Base-by-base conservation (phyloP, 495 filamentous ascomycete genomes). In the Symbiotaphrina buchneri region DNA sequence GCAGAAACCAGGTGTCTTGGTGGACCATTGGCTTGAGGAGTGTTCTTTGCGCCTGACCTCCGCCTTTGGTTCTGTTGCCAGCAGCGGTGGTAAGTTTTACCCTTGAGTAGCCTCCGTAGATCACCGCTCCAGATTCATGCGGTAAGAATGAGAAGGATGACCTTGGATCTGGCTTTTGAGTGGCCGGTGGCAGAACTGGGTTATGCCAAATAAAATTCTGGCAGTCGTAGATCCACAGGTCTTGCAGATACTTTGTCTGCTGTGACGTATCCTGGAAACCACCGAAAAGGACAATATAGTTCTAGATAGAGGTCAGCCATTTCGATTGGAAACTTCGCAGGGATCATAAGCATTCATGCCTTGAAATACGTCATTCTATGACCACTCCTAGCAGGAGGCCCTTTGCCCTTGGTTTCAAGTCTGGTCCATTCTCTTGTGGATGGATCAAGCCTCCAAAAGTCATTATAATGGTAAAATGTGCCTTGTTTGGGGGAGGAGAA, bases 381-480 rank as follows among this genome's bases (percentile, higher is more conserved):
- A 2, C 87, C 87, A 43, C 76, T 85, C 39, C 87, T 61, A 5
- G 87, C 85, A 5, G 84, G 81, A 14, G 87, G 87, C 0, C 70
- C 67, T 48, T 84, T 82, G 28, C 78, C 77, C 56, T 92, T 93
- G 30, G 55, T 59, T 47, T 97, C 87, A 18, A 97, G 47, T 18
- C 81, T 68, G 26, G 68, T 75, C 87, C 87, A 97, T 55, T 97
- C 87, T 34, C 78, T 62, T 0, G 70, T 65, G 4, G 63, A 58
- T 0, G 81, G 69, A 31, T 93, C 81, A 21, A 94, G 68, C 19
- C 77, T 63, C 87, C 87, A 97, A 47, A 95, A 94, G 46, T 94
- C 87, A 48, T 92, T 91, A 55, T 97, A 97, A 43, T 97, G 87
- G 46, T 97, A 94, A 47, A 97, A 97, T 1, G 85, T 97, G 3